Evolutionary conservation across 2,329 filamentous ascomycete genomes (phyloP).

Genomic region (Colletotrichum sp.): DNA sequence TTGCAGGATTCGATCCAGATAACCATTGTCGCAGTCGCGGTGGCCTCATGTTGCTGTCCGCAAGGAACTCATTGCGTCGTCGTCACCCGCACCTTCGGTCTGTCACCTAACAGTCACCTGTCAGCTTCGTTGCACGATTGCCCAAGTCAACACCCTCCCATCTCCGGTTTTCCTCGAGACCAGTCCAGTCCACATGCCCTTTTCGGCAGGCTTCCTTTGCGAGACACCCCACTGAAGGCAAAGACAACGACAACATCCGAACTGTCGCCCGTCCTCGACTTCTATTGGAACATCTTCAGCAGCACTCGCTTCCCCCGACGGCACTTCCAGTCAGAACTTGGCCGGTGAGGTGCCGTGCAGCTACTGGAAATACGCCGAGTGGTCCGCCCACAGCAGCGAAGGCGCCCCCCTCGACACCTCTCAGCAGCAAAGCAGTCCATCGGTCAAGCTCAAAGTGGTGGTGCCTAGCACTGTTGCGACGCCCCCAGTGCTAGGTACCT

Average conservation of each 20-base stretch:
- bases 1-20: neutral
- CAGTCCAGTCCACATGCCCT: neutral
- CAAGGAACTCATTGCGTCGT: neutral
- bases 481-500: slow-evolving; percentile 11
- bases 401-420: neutral
- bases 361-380: slow-evolving; percentile 12
- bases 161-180: neutral
- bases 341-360: neutral
- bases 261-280: neutral
- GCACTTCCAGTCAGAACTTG: neutral
- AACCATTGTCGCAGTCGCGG: neutral
- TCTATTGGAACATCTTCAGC: neutral
- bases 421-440: neutral
- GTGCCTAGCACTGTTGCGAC: slow-evolving; percentile 7
- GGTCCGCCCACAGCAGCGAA: neutral
- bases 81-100: slow-evolving; percentile 1
- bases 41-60: slow-evolving; percentile 6
- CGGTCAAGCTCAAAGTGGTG: neutral
- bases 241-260: neutral
- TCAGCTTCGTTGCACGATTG: neutral
- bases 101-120: neutral
- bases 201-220: neutral
- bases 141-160: neutral
- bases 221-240: neutral
- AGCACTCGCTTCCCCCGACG: neutral